phyloP scores from a whole-genome alignment of 495 filamentous ascomycete genomes.

The Hyaloscypha bicolor region DNA sequence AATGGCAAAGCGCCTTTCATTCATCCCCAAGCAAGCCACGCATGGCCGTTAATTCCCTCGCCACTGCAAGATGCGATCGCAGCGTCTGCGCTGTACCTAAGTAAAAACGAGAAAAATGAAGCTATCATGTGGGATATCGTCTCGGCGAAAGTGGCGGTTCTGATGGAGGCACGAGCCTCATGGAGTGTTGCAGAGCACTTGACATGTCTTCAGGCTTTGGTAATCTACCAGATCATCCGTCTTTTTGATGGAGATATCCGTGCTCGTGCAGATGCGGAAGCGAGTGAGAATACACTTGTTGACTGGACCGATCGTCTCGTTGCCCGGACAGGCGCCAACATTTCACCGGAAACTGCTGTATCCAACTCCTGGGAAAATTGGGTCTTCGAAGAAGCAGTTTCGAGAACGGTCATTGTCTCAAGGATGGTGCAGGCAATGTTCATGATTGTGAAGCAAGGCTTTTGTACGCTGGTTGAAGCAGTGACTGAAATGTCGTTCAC shows the following conservation, averaged over 20 bases:
- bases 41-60: background rate
- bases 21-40: slow-evolving; percentile 4
- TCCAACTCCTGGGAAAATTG: slow-evolving; percentile 40
- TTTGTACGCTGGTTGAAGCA: background rate
- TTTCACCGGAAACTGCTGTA: background rate
- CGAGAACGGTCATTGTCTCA: slow-evolving; percentile 42
- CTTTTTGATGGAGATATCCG: slow-evolving; percentile 61
- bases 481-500: slow-evolving; percentile 23
- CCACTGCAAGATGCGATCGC: slow-evolving; percentile 9
- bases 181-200: slow-evolving; percentile 38
- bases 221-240: slow-evolving; percentile 56
- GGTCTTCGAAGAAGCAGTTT: slow-evolving; percentile 43
- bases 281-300: slow-evolving; percentile 45
- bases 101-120: slow-evolving; percentile 15
- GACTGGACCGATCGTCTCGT: slow-evolving; percentile 44
- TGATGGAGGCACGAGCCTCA: background rate
- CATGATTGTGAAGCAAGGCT: slow-evolving; percentile 32
- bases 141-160: background rate
- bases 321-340: slow-evolving; percentile 18
- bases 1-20: slow-evolving; percentile 12
- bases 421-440: slow-evolving; percentile 41
- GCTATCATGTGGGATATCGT: slow-evolving; percentile 14
- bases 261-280: slow-evolving; percentile 48
- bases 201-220: slow-evolving; percentile 47
- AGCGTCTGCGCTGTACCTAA: slow-evolving; percentile 5